Evolutionary conservation across 129 eudicot genomes (phyloP), one percentile per base, ranked within the genome.

Genomic region (Flaveria bidentis): DNA sequence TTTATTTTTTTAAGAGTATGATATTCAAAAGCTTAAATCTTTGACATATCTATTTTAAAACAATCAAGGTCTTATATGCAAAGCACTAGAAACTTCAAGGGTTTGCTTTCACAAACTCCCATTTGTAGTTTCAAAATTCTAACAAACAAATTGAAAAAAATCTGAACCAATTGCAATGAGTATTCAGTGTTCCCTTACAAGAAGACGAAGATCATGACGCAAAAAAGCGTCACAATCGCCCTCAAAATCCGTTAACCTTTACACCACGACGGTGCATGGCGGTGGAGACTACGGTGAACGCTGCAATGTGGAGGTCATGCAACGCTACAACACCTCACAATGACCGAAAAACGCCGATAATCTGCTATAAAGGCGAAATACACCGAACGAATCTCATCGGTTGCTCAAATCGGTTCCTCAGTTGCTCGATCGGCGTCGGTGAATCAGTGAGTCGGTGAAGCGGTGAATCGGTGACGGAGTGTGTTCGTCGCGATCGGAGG

Each of bases 221-320:
- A 14, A 22, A 72, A 73, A 41, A 14, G 18, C 14, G 26, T 14
- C 33, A 25, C 2, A 57, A 10, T 9, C 11, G 11, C 71, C 71
- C 79, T 75, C 9, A 45, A 62, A 62, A 9, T 75, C 63, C 62
- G 79, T 61, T 12, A 28, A 74, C 2, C 9, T 50, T 69, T 36
- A 44, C 13, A 26, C 10, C 23, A 6, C 64, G 58, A 39, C 72
- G 79, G 72, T 52, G 73, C 80, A 76, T 76, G 80, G 69, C 69
- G 41, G 67, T 25, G 64, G 39, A 23, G 26, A 18, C 20, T 18
- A 12, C 7, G 41, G 28, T 5, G 39, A 49, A 9, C 15, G 14
- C 64, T 57, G 71, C 79, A 11, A 76, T 71, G 73, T 76, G 80
- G 55, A 71, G 8, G n/a, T 66, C 80, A 66, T 76, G 66, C 69